Percentiles rank a stretch among this genome's conserved stretches.
phyloP scores from a whole-genome alignment of 352 stramenopile genomes.

The Aphanomyces astaci region DNA sequence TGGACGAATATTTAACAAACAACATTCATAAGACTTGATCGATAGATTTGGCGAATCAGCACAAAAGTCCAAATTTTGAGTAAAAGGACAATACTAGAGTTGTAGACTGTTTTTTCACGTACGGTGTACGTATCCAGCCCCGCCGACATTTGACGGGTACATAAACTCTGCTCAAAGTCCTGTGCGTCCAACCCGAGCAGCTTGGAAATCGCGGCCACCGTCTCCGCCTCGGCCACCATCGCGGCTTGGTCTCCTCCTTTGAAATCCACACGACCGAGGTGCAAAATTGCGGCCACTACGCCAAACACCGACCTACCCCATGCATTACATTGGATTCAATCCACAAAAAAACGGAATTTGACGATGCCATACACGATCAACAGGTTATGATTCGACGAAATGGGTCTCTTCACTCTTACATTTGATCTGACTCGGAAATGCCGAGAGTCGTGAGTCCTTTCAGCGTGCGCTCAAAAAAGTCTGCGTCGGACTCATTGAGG shows the following conservation, averaged over 20 bases:
- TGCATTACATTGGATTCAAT: background rate
- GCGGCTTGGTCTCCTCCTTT: slow-evolving; percentile 43
- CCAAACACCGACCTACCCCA: slow-evolving; percentile 26
- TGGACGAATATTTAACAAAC: no score
- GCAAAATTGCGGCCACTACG: slow-evolving; percentile 71
- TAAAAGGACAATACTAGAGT: no score
- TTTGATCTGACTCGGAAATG: slow-evolving; percentile 57
- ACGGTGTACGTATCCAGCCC: slow-evolving; percentile 62
- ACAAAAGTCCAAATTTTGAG: no score
- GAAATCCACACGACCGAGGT: slow-evolving; percentile 73
- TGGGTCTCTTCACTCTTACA: no score
- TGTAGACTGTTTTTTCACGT: no score
- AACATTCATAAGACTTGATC: no score
- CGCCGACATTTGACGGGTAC: slow-evolving; percentile 71
- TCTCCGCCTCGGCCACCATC: slow-evolving; percentile 25
- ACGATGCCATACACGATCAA: no score
- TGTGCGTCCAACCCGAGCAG: slow-evolving; percentile 58
- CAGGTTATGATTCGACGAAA: no score
- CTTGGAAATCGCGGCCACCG: slow-evolving; percentile 43
- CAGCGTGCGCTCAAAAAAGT: slow-evolving; percentile 67
- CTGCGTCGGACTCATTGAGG: slow-evolving; percentile 37
- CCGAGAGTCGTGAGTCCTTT: slow-evolving; percentile 69
- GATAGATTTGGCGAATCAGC: no score
- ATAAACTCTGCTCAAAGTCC: slow-evolving; percentile 61
- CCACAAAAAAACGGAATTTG: slow-evolving; percentile 32